These are phyloP conservation scores for Trichosporon faecale DNA, from an alignment of 1,284 basidiomycete species.

Conservation along the genomic window DNA sequence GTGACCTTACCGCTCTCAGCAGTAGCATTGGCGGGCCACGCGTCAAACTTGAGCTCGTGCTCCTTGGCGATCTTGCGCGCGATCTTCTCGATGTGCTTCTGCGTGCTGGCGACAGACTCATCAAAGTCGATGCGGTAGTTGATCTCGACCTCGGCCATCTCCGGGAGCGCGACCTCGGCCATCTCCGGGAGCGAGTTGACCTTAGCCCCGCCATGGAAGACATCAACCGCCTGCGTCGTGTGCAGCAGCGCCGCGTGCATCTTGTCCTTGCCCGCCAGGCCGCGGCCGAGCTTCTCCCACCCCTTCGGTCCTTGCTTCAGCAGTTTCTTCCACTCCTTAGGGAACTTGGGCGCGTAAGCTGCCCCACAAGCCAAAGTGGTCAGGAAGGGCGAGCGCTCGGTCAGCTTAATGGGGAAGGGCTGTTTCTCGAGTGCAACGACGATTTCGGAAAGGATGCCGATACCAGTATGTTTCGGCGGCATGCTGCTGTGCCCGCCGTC, in stretches of 20 bases:
- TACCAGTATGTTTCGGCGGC: slow-evolving; percentile 53
- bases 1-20: slow-evolving; percentile 26
- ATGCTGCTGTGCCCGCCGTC: slow-evolving; percentile 53
- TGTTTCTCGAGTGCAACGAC: slow-evolving; percentile 50
- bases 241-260: slow-evolving; percentile 26
- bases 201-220: slow-evolving; percentile 45
- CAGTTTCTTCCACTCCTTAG: slow-evolving; percentile 34
- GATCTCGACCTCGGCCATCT: slow-evolving; percentile 41
- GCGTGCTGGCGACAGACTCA: slow-evolving; percentile 38
- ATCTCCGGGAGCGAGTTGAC: slow-evolving; percentile 43
- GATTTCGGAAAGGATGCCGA: slow-evolving; percentile 53
- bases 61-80: slow-evolving; percentile 37
- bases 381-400: slow-evolving; percentile 50
- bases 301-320: slow-evolving; percentile 39
- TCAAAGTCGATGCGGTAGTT: slow-evolving; percentile 51
- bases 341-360: slow-evolving; percentile 47
- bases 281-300: slow-evolving; percentile 45
- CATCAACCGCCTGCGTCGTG: slow-evolving; percentile 47
- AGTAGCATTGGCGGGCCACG: slow-evolving; percentile 9
- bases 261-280: background rate
- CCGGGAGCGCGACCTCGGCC: slow-evolving; percentile 39
- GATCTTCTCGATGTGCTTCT: slow-evolving; percentile 36
- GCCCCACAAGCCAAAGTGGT: slow-evolving; percentile 53
- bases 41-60: slow-evolving; percentile 30
- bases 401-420: slow-evolving; percentile 48